These are phyloP conservation scores for Vitellaria paradoxa DNA, from an alignment of 179 eudicot species.

Conservation along the genomic window DNA sequence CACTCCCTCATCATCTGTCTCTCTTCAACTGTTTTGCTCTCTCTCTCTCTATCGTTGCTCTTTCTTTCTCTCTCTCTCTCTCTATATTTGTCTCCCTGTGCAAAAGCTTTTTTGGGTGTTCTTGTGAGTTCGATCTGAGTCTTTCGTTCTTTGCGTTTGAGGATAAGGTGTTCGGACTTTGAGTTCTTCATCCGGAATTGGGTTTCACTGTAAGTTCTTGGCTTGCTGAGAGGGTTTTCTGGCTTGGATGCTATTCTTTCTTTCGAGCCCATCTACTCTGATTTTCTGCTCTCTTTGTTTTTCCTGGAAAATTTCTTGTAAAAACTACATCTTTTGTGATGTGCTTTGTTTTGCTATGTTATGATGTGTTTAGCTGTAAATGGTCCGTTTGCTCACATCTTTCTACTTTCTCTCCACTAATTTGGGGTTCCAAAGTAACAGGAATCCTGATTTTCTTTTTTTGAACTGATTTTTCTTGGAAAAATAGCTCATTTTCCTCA, in stretches of 20 bases:
- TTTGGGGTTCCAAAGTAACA: background rate
- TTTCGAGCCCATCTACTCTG: background rate
- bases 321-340: background rate
- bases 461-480: background rate
- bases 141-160: slow-evolving; percentile 1
- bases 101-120: background rate
- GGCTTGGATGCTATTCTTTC: background rate
- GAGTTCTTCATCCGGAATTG: background rate
- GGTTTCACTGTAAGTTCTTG: slow-evolving; percentile 12
- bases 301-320: background rate
- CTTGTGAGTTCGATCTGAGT: slow-evolving; percentile 4
- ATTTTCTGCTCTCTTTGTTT: background rate
- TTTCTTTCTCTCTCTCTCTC: background rate
- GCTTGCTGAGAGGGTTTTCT: background rate
- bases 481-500: background rate
- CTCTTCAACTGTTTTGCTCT: background rate
- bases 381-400: background rate
- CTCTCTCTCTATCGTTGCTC: background rate
- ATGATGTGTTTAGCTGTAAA: background rate
- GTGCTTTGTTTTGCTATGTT: background rate
- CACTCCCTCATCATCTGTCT: background rate
- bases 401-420: background rate
- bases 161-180: background rate
- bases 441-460: background rate
- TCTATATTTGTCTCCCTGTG: slow-evolving; percentile 12